phyloP scores from a whole-genome alignment of 31 red algal species.

The Odonthalia washingtoniensis region DNA sequence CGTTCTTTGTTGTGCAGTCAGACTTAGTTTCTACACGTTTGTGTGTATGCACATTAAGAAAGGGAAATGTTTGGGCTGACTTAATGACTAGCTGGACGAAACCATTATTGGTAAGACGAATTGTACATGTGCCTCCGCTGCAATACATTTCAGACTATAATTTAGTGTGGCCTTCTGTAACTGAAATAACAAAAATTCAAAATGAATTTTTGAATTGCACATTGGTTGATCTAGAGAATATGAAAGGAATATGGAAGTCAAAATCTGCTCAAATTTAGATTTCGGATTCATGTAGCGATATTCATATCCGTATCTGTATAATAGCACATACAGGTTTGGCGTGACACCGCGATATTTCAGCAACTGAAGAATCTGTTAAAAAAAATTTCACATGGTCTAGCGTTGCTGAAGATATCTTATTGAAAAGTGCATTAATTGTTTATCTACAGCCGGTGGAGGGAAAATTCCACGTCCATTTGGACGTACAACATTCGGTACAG shows the following conservation, averaged over 20 bases:
- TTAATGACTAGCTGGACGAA: not conserved
- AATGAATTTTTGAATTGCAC: not conserved
- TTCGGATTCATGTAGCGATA: not conserved
- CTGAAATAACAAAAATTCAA: not conserved
- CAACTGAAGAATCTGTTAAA: not conserved
- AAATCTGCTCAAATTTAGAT: not conserved
- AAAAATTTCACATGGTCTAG: not conserved
- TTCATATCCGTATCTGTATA: not conserved
- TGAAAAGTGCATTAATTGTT: not conserved
- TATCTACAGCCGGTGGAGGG: not conserved
- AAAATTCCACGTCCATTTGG: constrained; percentile 2
- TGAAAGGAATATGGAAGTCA: not conserved
- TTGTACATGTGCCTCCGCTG: not conserved
- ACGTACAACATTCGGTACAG: not conserved
- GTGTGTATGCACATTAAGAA: not conserved
- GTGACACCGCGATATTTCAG: not conserved
- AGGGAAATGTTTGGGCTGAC: not conserved
- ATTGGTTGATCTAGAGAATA: not conserved
- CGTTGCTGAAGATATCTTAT: not conserved
- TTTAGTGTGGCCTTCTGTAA: not conserved
- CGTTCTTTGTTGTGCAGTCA: not conserved
- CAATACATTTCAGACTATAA: not conserved
- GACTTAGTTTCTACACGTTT: not conserved
- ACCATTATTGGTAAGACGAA: not conserved
- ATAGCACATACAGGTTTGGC: not conserved